phyloP scores from a whole-genome alignment of 2,329 filamentous ascomycete genomes.

The Pseudomassariella vexata region DNA sequence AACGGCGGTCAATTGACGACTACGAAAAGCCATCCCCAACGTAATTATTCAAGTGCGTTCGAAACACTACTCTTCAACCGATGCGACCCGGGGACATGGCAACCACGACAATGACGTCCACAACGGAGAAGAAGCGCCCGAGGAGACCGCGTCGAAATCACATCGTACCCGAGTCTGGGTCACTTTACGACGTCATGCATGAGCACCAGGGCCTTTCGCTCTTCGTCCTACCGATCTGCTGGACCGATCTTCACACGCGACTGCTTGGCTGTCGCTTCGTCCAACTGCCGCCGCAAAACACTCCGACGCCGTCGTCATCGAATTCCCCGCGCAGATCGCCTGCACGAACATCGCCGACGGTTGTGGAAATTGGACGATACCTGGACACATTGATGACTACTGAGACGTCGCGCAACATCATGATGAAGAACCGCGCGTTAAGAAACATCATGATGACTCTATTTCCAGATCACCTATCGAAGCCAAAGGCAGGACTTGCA shows the following conservation, averaged over 20 bases:
- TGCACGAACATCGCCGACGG: constrained; percentile 34
- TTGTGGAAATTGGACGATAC: constrained; percentile 34
- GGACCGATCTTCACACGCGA: constrained; percentile 46
- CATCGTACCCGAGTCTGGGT: constrained; percentile 38
- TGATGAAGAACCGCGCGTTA: constrained; percentile 32
- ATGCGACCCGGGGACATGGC: too few relatives aligned
- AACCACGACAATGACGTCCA: constrained; percentile 4
- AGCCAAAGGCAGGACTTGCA: constrained; percentile 24
- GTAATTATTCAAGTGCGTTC: constrained; percentile 2
- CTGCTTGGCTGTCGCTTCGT: constrained; percentile 43
- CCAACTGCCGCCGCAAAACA: constrained; percentile 33
- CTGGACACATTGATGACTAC: constrained; percentile 37
- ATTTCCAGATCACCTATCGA: constrained; percentile 28
- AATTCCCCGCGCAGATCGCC: constrained; percentile 29
- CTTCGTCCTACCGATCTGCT: constrained; percentile 47
- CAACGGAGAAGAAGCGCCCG: constrained; percentile 14
- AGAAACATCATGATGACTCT: constrained; percentile 38
- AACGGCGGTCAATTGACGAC: too few relatives aligned
- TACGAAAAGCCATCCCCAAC: neutral
- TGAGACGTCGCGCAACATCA: constrained; percentile 24
- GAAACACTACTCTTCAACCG: neutral
- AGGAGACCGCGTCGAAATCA: constrained; percentile 22
- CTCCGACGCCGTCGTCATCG: constrained; percentile 31
- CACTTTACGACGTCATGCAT: constrained; percentile 47
- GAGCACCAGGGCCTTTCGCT: constrained; percentile 41